These are phyloP conservation scores for Albophoma yamanashiensis DNA, from an alignment of 2,329 filamentous ascomycete species.

Conservation along the genomic window DNA sequence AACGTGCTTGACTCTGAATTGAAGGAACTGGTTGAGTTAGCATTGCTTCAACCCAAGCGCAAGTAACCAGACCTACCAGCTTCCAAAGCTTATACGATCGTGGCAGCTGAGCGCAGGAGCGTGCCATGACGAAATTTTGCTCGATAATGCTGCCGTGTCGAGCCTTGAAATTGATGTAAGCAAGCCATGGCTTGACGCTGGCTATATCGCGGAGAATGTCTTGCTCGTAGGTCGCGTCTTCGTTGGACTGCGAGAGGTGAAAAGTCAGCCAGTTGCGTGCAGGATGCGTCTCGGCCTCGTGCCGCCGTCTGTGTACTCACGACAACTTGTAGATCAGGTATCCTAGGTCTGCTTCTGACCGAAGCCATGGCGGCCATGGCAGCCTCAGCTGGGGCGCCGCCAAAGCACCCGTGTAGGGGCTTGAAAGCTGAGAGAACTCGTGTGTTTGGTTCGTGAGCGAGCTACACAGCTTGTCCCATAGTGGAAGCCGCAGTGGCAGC, in stretches of 20 bases:
- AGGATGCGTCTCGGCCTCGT: not conserved
- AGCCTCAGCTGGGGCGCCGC: slow-evolving; percentile 2
- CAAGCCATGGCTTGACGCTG: slow-evolving; percentile 87
- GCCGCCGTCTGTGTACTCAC: slow-evolving; percentile 21
- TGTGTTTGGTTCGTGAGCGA: not conserved
- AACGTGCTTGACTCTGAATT: slow-evolving; percentile 73
- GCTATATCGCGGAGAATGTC: slow-evolving; percentile 79
- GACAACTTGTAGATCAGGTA: slow-evolving; percentile 37
- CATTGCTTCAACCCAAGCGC: not conserved
- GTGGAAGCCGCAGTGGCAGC: not conserved
- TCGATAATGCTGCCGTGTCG: slow-evolving; percentile 78
- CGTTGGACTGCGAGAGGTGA: slow-evolving; percentile 49
- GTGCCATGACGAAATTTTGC: slow-evolving; percentile 79
- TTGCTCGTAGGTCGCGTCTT: slow-evolving; percentile 93
- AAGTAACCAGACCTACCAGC: slow-evolving; percentile 45
- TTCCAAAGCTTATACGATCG: slow-evolving; percentile 99
- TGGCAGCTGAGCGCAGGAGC: slow-evolving; percentile 80
- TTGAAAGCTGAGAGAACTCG: not conserved
- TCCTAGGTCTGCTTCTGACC: slow-evolving; percentile 23
- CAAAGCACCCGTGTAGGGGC: slow-evolving; percentile 8
- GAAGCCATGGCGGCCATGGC: not conserved
- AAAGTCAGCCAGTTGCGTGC: not conserved
- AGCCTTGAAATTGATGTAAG: slow-evolving; percentile 84
- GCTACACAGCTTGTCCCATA: not conserved
- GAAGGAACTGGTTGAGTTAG: slow-evolving; percentile 55